Conservation (phyloP, 2,329 filamentous ascomycete genomes). For the Microcyclospora pomicola region DNA sequence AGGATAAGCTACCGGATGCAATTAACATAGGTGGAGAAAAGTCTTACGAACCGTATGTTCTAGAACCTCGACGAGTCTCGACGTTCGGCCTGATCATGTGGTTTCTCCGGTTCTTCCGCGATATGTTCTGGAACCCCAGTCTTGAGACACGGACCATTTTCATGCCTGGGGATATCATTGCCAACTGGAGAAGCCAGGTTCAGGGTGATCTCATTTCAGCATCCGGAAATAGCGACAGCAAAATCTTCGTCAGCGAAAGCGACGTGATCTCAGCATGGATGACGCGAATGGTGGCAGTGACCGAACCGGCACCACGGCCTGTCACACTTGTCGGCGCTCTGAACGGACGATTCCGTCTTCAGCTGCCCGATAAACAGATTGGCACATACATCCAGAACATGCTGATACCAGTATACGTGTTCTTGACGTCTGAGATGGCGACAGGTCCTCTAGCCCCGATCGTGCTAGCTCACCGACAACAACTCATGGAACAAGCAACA, state of each 20-base stretch:
- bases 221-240: constrained; percentile 3
- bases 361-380: too few species aligned
- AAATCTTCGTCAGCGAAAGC: constrained; percentile 33
- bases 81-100: too few species aligned
- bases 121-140: neutral
- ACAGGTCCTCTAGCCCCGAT: too few species aligned
- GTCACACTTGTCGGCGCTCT: constrained; percentile 29
- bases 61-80: too few species aligned
- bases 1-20: constrained; percentile 16
- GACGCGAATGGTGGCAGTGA: constrained; percentile 13
- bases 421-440: too few species aligned
- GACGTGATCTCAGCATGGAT: constrained; percentile 34
- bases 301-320: constrained; percentile 14
- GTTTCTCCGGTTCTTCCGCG: too few species aligned
- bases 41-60: too few species aligned
- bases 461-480: too few species aligned
- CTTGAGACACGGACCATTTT: constrained; percentile 16
- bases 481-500: too few species aligned
- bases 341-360: constrained; percentile 24
- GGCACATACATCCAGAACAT: too few species aligned
- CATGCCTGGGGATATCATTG: constrained; percentile 13
- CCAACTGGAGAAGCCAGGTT: neutral
- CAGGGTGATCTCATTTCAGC: neutral
- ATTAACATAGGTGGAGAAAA: too few species aligned
- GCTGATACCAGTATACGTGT: too few species aligned